These are phyloP conservation scores for Trichoderma harzianum DNA, from an alignment of 2,329 filamentous ascomycete genomes.

Conservation along the genomic window DNA sequence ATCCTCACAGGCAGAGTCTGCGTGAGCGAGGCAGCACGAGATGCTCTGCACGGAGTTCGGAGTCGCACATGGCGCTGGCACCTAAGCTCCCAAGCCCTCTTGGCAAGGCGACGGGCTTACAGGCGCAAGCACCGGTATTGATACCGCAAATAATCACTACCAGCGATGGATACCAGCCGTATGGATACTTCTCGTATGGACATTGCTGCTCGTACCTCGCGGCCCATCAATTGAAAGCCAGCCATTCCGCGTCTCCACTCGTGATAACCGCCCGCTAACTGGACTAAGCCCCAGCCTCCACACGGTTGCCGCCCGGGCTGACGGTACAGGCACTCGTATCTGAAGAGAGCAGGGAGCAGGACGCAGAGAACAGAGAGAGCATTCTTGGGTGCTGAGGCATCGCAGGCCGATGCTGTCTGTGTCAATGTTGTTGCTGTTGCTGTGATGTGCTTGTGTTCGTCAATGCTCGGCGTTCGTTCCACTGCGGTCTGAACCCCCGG, in stretches of 20 bases:
- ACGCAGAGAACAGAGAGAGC: neutral
- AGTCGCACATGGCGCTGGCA: neutral
- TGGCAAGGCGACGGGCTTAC: conserved; percentile 3
- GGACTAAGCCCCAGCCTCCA: conserved; percentile 18
- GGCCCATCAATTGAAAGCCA: neutral
- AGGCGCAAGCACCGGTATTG: neutral
- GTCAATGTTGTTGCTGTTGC: neutral
- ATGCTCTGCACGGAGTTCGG: conserved; percentile 1
- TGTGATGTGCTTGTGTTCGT: neutral
- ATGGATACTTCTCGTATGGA: conserved; percentile 13
- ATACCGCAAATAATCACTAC: neutral
- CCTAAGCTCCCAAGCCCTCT: neutral
- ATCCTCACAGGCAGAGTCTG: neutral
- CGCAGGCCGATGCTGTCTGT: neutral
- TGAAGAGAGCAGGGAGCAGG: neutral
- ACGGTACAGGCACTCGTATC: conserved; percentile 13
- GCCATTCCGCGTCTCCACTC: conserved; percentile 9
- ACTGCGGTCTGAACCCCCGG: conserved; percentile 9
- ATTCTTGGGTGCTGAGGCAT: neutral
- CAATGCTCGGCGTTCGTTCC: conserved; percentile 6
- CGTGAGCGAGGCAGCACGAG: neutral
- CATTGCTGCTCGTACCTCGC: neutral
- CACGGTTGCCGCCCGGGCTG: conserved; percentile 17
- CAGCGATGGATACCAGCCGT: conserved; percentile 6
- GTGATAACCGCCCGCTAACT: conserved; percentile 18